Base-by-base conservation (phyloP, 345 rosid species). In the Bruguiera sexangula region DNA sequence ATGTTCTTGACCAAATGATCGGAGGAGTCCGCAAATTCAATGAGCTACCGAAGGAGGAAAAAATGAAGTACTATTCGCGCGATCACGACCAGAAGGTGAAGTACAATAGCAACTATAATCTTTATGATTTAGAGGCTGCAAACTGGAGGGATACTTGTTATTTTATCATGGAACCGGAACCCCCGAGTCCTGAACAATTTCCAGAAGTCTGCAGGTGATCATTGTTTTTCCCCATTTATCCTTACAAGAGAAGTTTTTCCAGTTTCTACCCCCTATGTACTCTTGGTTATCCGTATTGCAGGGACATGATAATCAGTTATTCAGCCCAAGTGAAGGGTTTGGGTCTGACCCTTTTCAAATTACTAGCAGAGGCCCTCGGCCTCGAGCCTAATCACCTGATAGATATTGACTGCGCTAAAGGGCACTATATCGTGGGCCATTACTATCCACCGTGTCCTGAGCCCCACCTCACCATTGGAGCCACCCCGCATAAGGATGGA, bases 401-500 rank as follows among this genome's bases (percentile, higher is more conserved):
- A 3, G 68, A 64, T 8, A 69, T 66, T 26, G 74, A 66, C 1
- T 76, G 83, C 51, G 43, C 54, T 32, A 58, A 66, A 66, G 79
- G 80, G 15, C 69, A 30, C 30, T 3, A 24, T 43, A 56, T 80
- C 6, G 51, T 20, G 64, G 69, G 75, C 54, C 79, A 79, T 24
- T 75, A 79, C 76, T 65, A 75, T 57, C 82, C 77, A 32, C 34
- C 66, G 7, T 75, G 82, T 24, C 82, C 82, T 9, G 66, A 78
- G 63, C 75, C 75, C 7, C 62, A 70, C 19, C 72, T 22, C 3
- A 69, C 81, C 21, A 26, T 62, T 19, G 81, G 81, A 30, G 69
- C 64, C 20, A 30, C 60, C 39, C 51, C 56, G 10, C 78, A 74
- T 21, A 37, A 26, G 0, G 78, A 78, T 57, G 65, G 69, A 7